Conservation (phyloP, 495 filamentous ascomycete species). For the Aspergillus sclerotioniger region DNA sequence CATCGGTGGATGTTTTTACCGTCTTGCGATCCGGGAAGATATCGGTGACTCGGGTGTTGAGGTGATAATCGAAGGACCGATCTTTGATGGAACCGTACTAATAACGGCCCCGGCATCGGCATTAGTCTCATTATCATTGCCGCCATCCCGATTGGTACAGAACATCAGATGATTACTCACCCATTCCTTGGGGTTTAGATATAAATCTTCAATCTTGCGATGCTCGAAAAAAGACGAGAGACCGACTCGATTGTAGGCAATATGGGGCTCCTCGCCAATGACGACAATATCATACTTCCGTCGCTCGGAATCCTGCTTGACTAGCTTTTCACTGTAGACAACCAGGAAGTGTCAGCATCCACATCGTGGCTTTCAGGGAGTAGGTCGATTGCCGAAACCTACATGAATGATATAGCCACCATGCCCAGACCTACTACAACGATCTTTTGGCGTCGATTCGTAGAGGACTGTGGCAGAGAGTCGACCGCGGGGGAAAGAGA, state of each 20-base stretch:
- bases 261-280: conserved; percentile 87
- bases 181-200: conserved; percentile 89
- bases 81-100: conserved; percentile 58
- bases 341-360: neutral
- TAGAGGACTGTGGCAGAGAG: neutral
- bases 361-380: neutral
- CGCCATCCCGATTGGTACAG: neutral
- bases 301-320: conserved; percentile 77
- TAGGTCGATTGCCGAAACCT: conserved; percentile 27
- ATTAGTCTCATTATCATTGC: neutral
- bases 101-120: neutral
- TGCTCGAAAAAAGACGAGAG: conserved; percentile 92
- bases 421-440: conserved; percentile 93
- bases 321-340: conserved; percentile 71
- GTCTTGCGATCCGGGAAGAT: conserved; percentile 64
- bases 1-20: conserved; percentile 69
- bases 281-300: conserved; percentile 83
- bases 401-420: conserved; percentile 96
- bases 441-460: conserved; percentile 58
- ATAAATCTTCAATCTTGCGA: conserved; percentile 83
- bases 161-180: conserved; percentile 43
- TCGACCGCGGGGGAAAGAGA: conserved; percentile 9
- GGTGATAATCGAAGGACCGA: conserved; percentile 72
- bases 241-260: conserved; percentile 96
- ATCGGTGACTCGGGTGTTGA: conserved; percentile 76